Base-by-base conservation (phyloP, 169 alveolate species). In the Eimeria praecox region DNA sequence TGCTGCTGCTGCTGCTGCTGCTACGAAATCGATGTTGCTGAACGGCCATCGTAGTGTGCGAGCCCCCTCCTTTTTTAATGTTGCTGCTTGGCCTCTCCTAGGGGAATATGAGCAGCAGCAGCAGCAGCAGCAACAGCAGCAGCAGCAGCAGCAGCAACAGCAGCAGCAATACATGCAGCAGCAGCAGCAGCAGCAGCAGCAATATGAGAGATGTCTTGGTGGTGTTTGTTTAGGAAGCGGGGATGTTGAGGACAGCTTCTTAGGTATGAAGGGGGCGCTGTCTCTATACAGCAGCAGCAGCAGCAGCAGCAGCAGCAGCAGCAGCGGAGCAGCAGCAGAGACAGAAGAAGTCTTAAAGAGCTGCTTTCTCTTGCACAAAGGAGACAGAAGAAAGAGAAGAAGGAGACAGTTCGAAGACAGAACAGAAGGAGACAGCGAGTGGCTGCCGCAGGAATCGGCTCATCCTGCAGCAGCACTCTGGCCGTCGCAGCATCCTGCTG, bases 161-260 rank as follows among this genome's bases (percentile, higher is more conserved):
- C 80, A 30, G 80, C 80, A n/a, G 80, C 80, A 69, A 42, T 42
- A n/a, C 44, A 38, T 9, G 42, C 80, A 69, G 42, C 80, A 69
- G 80, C 80, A 69, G 80, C 80, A 30, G 80, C 80, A 69, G 80
- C 80, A 69, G 80, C 80, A 77, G 59, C 87, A 77, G 59, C 87
- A 35, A 59, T 77, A 77, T 38, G 54, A 77, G 62, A 33, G 87
- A 12, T 77, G 52, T 44, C 87, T 77, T 2, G 87, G 87, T 4
- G 56, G 33, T 33, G 46, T 12, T 1, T 33, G 33, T 10, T 35
- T 27, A 38, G 54, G 8, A 12, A 20, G 80, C 87, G 40, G 87
- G 62, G 59, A 12, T 38, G 59, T 59, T 75, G 87, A 1, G 1
- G 87, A 14, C 33, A 16, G 46, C 9, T 6, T 6, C 59, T 3